Percentiles rank a stretch among this genome's conserved stretches.
These are phyloP conservation scores for Pythium biforme DNA, from an alignment of 352 stramenopile genomes.

Conservation along the genomic window DNA sequence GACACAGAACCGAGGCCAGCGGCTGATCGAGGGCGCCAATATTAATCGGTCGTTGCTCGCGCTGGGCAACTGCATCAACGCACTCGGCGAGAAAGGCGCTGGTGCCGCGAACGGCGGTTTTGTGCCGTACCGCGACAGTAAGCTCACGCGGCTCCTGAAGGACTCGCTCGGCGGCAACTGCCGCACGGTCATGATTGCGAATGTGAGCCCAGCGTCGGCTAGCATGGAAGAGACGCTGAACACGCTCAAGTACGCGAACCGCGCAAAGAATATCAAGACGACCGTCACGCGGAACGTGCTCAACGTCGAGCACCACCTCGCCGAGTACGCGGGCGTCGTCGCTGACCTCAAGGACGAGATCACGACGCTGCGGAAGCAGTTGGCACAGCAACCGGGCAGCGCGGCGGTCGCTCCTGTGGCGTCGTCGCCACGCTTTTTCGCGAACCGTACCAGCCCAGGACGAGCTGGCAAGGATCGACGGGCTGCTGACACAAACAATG, in stretches of 20 bases:
- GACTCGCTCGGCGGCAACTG: conserved; percentile 92
- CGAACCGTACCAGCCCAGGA: conserved; percentile 2
- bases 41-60: conserved; percentile 92
- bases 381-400: conserved; percentile 29
- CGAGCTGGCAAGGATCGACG: not conserved
- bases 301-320: conserved; percentile 84
- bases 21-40: conserved; percentile 89
- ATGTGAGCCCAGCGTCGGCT: conserved; percentile 73
- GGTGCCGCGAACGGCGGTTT: conserved; percentile 32
- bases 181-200: conserved; percentile 94
- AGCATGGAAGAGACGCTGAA: conserved; percentile 91
- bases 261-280: conserved; percentile 94
- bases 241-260: conserved; percentile 91
- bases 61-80: conserved; percentile 94
- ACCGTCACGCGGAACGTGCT: conserved; percentile 86
- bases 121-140: conserved; percentile 86
- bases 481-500: not conserved
- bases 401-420: not conserved
- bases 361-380: conserved; percentile 61
- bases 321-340: conserved; percentile 87
- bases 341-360: conserved; percentile 86
- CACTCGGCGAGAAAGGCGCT: conserved; percentile 74
- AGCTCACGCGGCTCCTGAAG: conserved; percentile 89
- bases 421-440: not conserved
- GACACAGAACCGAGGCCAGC: conserved; percentile 86